These are phyloP conservation scores for Halophytophthora polymorphica DNA, from an alignment of 352 stramenopile species.

Conservation along the genomic window DNA sequence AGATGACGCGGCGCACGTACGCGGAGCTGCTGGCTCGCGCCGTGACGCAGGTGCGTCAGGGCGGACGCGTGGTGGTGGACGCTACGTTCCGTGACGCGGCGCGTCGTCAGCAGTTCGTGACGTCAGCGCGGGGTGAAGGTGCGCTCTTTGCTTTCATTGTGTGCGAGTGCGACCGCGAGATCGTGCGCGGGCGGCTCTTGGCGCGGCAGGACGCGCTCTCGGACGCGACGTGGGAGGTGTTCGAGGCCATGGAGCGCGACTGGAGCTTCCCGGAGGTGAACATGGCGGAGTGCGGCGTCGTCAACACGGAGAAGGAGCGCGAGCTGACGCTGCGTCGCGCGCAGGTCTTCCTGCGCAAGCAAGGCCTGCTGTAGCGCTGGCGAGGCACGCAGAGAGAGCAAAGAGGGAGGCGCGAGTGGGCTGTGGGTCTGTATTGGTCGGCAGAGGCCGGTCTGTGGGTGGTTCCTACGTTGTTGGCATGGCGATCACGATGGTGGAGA, in stretches of 20 bases:
- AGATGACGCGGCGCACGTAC: slow-evolving; percentile 63
- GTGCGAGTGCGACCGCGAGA: slow-evolving; percentile 68
- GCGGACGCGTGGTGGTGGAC: slow-evolving; percentile 57
- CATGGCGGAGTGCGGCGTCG: slow-evolving; percentile 40
- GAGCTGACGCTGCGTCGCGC: slow-evolving; percentile 55
- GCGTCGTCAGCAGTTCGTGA: slow-evolving; percentile 43
- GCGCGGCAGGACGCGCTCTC: slow-evolving; percentile 58
- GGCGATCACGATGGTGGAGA: too few species aligned
- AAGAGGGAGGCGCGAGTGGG: slow-evolving; percentile 2
- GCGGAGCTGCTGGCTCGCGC: slow-evolving; percentile 48
- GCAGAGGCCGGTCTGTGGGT: too few species aligned
- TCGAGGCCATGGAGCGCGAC: slow-evolving; percentile 53
- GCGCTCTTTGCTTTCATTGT: slow-evolving; percentile 49
- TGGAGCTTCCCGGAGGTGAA: slow-evolving; percentile 38
- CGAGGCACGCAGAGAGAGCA: neutral
- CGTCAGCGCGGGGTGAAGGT: slow-evolving; percentile 40
- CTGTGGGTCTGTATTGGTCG: slow-evolving; percentile 4
- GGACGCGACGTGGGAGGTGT: slow-evolving; percentile 68
- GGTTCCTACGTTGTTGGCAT: too few species aligned
- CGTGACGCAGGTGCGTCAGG: slow-evolving; percentile 34
- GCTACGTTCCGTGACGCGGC: slow-evolving; percentile 52
- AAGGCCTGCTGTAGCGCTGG: slow-evolving; percentile 36
- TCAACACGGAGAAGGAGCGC: slow-evolving; percentile 74
- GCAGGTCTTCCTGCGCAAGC: slow-evolving; percentile 56
- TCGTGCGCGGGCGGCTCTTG: slow-evolving; percentile 58